These are phyloP conservation scores for Nitzschia sp. DNA, from an alignment of 108 stramenopile species.

Conservation along the genomic window DNA sequence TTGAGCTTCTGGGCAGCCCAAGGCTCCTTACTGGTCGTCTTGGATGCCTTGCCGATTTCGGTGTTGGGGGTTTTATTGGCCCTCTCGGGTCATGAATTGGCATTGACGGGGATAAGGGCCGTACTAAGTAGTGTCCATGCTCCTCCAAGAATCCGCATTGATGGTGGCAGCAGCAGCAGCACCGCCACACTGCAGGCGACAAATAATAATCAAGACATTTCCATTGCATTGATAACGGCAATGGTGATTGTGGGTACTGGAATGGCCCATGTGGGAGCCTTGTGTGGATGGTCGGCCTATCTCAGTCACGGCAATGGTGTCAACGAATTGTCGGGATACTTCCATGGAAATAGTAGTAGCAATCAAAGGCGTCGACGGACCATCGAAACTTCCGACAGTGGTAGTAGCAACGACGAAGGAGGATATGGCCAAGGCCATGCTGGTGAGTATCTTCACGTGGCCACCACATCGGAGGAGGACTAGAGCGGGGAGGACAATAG, in stretches of 20 bases:
- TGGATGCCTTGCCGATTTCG: conserved; percentile 73
- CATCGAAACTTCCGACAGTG: neutral
- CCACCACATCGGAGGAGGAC: too few species aligned
- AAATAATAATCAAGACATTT: conserved; percentile 33
- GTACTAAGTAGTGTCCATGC: conserved; percentile 9
- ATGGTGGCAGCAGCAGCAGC: neutral
- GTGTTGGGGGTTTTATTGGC: conserved; percentile 74
- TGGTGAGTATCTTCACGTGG: too few species aligned
- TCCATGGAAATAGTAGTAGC: neutral
- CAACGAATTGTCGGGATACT: neutral
- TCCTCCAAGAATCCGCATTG: too few species aligned
- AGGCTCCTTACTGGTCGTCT: conserved; percentile 44
- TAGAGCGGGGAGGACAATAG: too few species aligned
- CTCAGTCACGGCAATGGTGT: conserved; percentile 42
- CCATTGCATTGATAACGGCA: conserved; percentile 61
- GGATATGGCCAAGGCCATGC: neutral
- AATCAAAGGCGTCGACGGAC: neutral
- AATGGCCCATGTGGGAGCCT: conserved; percentile 69
- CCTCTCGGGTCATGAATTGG: conserved; percentile 79
- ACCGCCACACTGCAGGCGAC: neutral
- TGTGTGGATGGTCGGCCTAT: conserved; percentile 67
- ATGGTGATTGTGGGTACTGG: conserved; percentile 64
- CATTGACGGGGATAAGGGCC: conserved; percentile 53
- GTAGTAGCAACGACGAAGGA: neutral
- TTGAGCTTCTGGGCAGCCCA: conserved; percentile 65